Base-by-base conservation (phyloP, 2,329 filamentous ascomycete genomes). In the Phialophora macrospora region DNA sequence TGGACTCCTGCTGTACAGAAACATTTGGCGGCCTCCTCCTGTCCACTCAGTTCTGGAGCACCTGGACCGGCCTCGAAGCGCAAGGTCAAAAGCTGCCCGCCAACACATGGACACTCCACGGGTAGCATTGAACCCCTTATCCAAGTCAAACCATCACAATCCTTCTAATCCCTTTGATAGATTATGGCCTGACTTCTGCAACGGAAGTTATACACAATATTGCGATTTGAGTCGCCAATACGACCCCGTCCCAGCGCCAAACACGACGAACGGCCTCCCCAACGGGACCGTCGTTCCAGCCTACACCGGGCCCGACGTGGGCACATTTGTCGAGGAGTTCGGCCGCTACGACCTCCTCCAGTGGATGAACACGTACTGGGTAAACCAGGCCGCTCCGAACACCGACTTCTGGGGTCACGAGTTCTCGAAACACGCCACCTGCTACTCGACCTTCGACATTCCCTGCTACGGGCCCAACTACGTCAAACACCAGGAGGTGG, bases 361-460 rank as follows among this genome's bases (percentile, higher is more conserved):
- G 1, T 90, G 83, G 78, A 90, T 90, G 88, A 85, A 87, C 73
- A 87, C 82, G 72, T 83, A 82, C 81, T 90, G 88, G 88, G 81
- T 88, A 69, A 82, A 82, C 55, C 85, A 85, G 69, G 78, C 78
- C 66, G 81, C 83, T 56, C 80, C 83, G 14, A 89, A 87, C 77
- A 75, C 78, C 58, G 80, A 83, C 38, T 85, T 90, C 77, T 90
- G 87, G 87, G 87, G 77, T 46, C 87, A 89, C 78, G 87, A 90
- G 74, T 89, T 87, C 79, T 83, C 80, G 77, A 90, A 90, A 79
- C 87, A 89, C 76, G 87, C 83, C 2, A 90, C 87, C 14, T 90
- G 88, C 80, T 90, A 80, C 79, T 86, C 83, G 55, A 88, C 84
- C 66, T 90, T 90, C 73, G 86, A 89, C 72, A 28, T 72, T n/a